Evolutionary conservation across 1,284 basidiomycete genomes (phyloP), one percentile per base, ranked within the genome.

Genomic region (Leccinum griseonigrum): DNA sequence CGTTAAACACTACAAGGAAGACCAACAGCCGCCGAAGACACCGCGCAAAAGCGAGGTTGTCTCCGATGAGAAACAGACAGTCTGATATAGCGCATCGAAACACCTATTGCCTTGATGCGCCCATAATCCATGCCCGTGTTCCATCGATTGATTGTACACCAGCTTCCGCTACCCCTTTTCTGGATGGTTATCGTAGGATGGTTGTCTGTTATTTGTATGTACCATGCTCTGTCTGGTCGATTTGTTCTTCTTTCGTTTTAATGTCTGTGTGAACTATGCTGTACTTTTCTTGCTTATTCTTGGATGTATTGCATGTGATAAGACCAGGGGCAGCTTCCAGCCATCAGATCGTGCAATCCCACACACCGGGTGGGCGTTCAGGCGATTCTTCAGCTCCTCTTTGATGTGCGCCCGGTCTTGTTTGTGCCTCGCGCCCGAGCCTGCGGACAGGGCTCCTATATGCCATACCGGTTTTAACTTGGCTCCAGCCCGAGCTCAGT

Each of bases 1-100:
- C 0, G 60, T 64, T 18, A 54, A 64, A 5, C 63, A 61, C 2
- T 54, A 58, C 4, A 71, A 58, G 38, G 71, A 74, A 51, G 60
- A 63, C 0, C 50, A 51, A 16, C 10, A 43, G n/a, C n/a, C n/a
- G 2, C 40, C n/a, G 16, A 18, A 5, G n/a, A 43, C n/a, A 16
- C n/a, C 40, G 40, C 8, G n/a, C 40, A 16, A 46, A 46, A 46
- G 18, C 10, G 11, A 22, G 43, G 18, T 14, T 46, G 43, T 46
- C 43, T 6, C 11, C 10, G 5, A 28, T 26, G 56, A 59, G 59
- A 46, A 58, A 11, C 4, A 22, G 43, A 46, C 43, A 26, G 61
- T 63, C 22, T 63, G 29, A 61, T 53, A 10, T 5, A 8, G 26
- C 28, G 50, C 31, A 31, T 11, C 4, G 26, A 10, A 48, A 14